phyloP scores from a whole-genome alignment of 2,329 filamentous ascomycete genomes.

The Emydomyces testavorans region DNA sequence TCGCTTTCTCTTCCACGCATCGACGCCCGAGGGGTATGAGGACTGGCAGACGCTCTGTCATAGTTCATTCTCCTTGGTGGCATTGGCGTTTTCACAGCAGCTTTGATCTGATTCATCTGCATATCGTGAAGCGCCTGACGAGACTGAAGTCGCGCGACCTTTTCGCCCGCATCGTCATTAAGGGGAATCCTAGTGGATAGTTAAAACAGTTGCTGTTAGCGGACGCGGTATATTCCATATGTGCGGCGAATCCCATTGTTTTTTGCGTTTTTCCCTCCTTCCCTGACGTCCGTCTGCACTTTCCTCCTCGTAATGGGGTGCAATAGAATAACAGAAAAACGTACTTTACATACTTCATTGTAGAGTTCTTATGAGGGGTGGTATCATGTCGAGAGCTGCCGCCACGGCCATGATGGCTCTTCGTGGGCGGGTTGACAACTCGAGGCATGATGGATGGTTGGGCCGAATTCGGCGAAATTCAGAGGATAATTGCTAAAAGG shows the following conservation, averaged over 20 bases:
- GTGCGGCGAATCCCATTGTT: not conserved
- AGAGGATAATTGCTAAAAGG: slow-evolving; percentile 10
- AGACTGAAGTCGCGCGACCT: slow-evolving; percentile 73
- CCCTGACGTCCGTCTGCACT: slow-evolving; percentile 6
- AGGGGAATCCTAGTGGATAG: slow-evolving; percentile 61
- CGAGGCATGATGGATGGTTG: slow-evolving; percentile 41
- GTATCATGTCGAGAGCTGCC: slow-evolving; percentile 33
- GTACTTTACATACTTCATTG: slow-evolving; percentile 36
- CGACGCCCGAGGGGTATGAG: slow-evolving; percentile 39
- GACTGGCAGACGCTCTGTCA: slow-evolving; percentile 35
- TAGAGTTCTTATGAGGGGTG: slow-evolving; percentile 43
- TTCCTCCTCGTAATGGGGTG: not conserved
- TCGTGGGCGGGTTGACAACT: slow-evolving; percentile 39
- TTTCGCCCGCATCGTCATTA: slow-evolving; percentile 90
- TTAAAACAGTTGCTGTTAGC: slow-evolving; percentile 5
- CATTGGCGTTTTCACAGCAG: slow-evolving; percentile 38
- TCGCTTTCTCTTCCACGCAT: slow-evolving; percentile 34
- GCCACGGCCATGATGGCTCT: slow-evolving; percentile 30
- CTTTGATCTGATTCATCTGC: slow-evolving; percentile 84
- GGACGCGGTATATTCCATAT: not conserved
- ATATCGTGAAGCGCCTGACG: slow-evolving; percentile 79
- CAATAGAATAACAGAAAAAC: not conserved
- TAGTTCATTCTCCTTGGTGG: slow-evolving; percentile 28
- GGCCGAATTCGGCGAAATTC: not conserved
- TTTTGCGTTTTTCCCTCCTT: not conserved